phyloP scores from a whole-genome alignment of 352 stramenopile genomes.

The Phytophthora citricola region DNA sequence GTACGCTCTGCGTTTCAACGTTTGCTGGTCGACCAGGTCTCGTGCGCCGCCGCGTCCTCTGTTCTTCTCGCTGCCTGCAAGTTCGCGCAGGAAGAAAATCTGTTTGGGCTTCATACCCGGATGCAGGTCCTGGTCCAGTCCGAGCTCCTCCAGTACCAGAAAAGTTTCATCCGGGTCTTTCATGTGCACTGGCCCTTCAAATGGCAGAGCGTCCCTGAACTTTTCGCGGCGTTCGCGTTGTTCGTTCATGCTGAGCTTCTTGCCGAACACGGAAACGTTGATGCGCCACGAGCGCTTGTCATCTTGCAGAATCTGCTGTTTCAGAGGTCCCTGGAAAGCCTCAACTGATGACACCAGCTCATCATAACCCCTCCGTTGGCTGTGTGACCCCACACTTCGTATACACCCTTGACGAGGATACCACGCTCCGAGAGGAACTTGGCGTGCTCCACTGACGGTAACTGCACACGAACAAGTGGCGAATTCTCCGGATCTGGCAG shows the following conservation, averaged over 20 bases:
- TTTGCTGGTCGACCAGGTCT: constrained; percentile 91
- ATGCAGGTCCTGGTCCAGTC: constrained; percentile 55
- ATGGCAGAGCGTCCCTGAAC: constrained; percentile 65
- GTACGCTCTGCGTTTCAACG: constrained; percentile 94
- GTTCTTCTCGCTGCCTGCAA: constrained; percentile 79
- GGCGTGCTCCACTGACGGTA: constrained; percentile 66
- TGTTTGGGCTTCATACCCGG: constrained; percentile 52
- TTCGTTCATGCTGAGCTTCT: constrained; percentile 80
- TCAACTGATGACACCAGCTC: constrained; percentile 58
- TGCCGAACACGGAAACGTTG: constrained; percentile 78
- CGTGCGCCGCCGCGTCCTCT: constrained; percentile 67
- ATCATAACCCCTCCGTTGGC: constrained; percentile 44
- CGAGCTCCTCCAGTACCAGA: constrained; percentile 77
- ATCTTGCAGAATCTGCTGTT: constrained; percentile 56
- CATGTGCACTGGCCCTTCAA: constrained; percentile 76
- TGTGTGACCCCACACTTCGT: constrained; percentile 76
- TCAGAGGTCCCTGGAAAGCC: constrained; percentile 41
- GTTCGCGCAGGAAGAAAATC: constrained; percentile 74
- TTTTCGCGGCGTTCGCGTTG: constrained; percentile 56
- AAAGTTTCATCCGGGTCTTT: constrained; percentile 76
- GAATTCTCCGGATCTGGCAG: constrained; percentile 59
- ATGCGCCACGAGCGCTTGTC: constrained; percentile 73
- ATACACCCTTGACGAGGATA: constrained; percentile 86
- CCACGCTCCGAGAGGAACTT: constrained; percentile 82
- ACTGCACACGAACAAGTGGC: constrained; percentile 64